Evolutionary conservation across 768 basidiomycete genomes (phyloP).

Genomic region (Rhizopogon roseolus): DNA sequence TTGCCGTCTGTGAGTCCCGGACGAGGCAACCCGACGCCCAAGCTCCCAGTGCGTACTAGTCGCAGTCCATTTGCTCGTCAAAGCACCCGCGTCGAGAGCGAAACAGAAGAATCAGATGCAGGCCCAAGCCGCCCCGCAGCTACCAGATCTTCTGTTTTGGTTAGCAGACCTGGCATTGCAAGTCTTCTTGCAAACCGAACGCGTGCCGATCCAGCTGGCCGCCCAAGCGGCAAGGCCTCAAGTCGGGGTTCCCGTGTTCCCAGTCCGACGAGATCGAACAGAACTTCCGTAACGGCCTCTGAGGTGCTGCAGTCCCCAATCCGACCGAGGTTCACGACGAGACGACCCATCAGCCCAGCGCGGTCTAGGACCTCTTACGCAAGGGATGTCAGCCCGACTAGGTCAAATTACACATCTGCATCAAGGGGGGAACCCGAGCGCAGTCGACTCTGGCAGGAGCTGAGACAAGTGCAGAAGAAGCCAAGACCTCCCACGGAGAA

Average conservation of each 20-base stretch:
- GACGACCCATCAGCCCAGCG: conserved; percentile 35
- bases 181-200: conserved; percentile 33
- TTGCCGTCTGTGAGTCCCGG: conserved; percentile 55
- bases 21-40: conserved; percentile 19
- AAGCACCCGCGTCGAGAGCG: conserved; percentile 18
- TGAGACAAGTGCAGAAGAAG: conserved; percentile 44
- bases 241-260: conserved; percentile 20
- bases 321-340: conserved; percentile 31
- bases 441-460: conserved; percentile 51
- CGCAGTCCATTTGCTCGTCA: conserved; percentile 29
- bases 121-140: conserved; percentile 18
- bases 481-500: conserved; percentile 41
- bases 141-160: conserved; percentile 20
- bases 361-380: conserved; percentile 25
- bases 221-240: conserved; percentile 22
- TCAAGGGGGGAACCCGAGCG: conserved; percentile 32
- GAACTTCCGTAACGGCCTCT: conserved; percentile 14
- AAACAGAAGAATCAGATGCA: conserved; percentile 27
- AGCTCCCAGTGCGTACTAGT: conserved; percentile 20
- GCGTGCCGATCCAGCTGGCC: conserved; percentile 20
- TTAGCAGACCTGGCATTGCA: conserved; percentile 28
- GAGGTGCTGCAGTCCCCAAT: conserved; percentile 21
- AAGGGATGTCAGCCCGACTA: conserved; percentile 22
- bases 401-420: conserved; percentile 21
- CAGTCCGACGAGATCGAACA: conserved; percentile 27